Conservation (phyloP, 768 basidiomycete species). For the Scleroderma citrinum region DNA sequence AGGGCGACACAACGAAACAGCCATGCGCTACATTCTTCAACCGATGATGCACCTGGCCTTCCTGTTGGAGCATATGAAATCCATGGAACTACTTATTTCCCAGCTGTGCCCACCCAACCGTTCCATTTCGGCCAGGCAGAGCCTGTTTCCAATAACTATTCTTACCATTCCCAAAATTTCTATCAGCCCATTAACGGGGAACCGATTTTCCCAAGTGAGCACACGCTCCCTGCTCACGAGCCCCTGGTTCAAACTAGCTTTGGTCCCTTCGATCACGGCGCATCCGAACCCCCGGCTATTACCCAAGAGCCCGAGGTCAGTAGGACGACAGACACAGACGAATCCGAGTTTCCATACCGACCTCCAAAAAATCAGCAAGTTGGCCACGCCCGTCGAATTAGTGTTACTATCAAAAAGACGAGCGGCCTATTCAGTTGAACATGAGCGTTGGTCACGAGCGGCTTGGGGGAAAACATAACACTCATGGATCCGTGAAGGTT, state of each 20-base stretch:
- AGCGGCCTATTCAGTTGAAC: neutral
- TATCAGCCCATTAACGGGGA: slow-evolving; percentile 1
- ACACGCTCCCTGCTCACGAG: slow-evolving; percentile 10
- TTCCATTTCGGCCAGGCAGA: slow-evolving; percentile 4
- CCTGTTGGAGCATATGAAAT: slow-evolving; percentile 17
- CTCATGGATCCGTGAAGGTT: neutral
- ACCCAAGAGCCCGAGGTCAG: neutral
- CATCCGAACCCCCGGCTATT: neutral
- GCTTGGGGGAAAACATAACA: neutral
- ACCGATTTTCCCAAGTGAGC: neutral
- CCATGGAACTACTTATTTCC: slow-evolving; percentile 27
- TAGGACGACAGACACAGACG: neutral
- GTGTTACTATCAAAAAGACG: slow-evolving; percentile 30
- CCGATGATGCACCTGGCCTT: slow-evolving; percentile 5
- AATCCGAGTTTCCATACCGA: slow-evolving; percentile 27
- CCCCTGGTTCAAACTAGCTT: slow-evolving; percentile 5
- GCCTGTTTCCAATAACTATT: slow-evolving; percentile 7
- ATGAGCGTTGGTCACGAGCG: neutral
- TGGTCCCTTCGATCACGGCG: neutral
- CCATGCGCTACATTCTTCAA: neutral
- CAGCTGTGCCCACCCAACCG: slow-evolving; percentile 5
- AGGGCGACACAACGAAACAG: slow-evolving; percentile 1
- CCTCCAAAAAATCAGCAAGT: slow-evolving; percentile 27
- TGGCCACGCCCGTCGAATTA: slow-evolving; percentile 37
- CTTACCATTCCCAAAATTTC: slow-evolving; percentile 2